Percentiles rank a stretch among this genome's conserved stretches.
Evolutionary conservation across 257 asterid genomes (phyloP).

Genomic region (Jaltomata sinuosa): DNA sequence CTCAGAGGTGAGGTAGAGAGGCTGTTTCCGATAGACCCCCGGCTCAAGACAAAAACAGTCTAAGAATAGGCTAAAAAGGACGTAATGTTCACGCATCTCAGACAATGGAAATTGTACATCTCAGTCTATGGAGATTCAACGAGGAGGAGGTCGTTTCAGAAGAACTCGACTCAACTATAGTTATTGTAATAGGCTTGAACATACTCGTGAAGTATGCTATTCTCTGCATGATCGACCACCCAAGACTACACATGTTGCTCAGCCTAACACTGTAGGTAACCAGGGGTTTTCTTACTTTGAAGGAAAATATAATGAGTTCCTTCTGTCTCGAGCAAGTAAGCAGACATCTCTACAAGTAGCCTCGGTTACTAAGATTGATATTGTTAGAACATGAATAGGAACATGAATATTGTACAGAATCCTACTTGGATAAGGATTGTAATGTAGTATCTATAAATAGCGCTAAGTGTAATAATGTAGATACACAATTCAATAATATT

Average conservation of each 20-base stretch:
- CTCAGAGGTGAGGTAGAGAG: too few species aligned
- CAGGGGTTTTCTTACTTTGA: neutral
- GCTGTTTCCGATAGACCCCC: too few species aligned
- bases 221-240: slow-evolving; percentile 9
- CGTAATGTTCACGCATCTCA: neutral
- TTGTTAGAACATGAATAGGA: too few species aligned
- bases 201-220: neutral
- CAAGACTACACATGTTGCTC: neutral
- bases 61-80: too few species aligned
- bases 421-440: too few species aligned
- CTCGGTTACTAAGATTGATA: neutral
- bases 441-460: too few species aligned
- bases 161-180: slow-evolving; percentile 47
- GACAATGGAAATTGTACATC: neutral
- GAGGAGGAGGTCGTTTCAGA: slow-evolving; percentile 21
- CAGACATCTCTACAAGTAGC: neutral
- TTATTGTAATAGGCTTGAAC: slow-evolving; percentile 19
- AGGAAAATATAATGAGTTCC: neutral
- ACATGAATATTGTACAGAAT: too few species aligned
- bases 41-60: too few species aligned
- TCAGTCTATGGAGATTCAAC: neutral
- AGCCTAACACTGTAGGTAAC: neutral
- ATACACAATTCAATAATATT: too few species aligned
- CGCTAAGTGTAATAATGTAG: too few species aligned
- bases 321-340: neutral